These are phyloP conservation scores for Mycosphaerella sp. DNA, from an alignment of 2,329 filamentous ascomycete species.

Conservation along the genomic window DNA sequence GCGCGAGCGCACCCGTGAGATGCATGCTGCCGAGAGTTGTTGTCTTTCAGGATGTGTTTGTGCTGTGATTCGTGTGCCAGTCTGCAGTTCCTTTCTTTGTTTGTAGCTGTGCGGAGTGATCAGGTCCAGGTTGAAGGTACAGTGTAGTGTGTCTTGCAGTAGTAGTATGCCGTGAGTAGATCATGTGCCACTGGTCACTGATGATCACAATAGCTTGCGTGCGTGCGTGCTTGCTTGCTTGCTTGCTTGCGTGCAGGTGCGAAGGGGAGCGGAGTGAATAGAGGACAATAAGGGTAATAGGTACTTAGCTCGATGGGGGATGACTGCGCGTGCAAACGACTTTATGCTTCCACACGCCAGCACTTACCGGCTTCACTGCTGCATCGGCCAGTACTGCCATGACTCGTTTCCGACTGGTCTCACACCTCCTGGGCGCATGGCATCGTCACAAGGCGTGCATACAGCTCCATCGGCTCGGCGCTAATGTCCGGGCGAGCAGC, in stretches of 20 bases:
- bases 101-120: constrained; percentile 1
- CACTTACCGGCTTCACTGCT: not conserved
- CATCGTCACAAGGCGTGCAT: constrained; percentile 23
- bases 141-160: not conserved
- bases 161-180: constrained; percentile 1
- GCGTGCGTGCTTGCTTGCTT: too few relatives aligned
- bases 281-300: constrained; percentile 10
- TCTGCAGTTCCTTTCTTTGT: not conserved
- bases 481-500: constrained; percentile 18
- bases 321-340: constrained; percentile 8
- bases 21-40: constrained; percentile 16
- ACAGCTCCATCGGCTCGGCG: constrained; percentile 13
- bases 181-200: constrained; percentile 3
- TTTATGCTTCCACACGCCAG: constrained; percentile 11
- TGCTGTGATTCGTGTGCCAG: not conserved
- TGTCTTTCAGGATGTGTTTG: not conserved
- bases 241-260: too few relatives aligned
- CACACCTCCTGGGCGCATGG: constrained; percentile 14
- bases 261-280: not conserved
- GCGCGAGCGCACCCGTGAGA: constrained; percentile 11
- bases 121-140: constrained; percentile 2
- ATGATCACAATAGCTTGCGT: constrained; percentile 1
- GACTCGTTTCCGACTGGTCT: constrained; percentile 1
- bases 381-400: not conserved
- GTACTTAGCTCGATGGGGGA: constrained; percentile 1